Evolutionary conservation across 2,329 filamentous ascomycete genomes (phyloP), one percentile per base, ranked within the genome.

Genomic region (Colletotrichum sojae): DNA sequence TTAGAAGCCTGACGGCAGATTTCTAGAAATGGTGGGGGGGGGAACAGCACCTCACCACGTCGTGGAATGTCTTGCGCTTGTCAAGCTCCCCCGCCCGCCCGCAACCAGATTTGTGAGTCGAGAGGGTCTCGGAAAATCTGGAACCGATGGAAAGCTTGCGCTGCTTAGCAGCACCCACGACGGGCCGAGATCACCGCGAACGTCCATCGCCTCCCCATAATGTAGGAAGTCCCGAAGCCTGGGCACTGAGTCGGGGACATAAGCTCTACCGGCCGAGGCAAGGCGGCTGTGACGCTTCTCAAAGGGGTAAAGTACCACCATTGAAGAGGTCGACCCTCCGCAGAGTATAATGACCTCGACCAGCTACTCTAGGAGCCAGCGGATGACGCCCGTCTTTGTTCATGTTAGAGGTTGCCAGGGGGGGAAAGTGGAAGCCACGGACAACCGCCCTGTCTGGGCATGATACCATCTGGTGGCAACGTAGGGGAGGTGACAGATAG

Each of bases 61-160:
- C 45, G 27, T n/a, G 65, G 36, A 67, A 53, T 64, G 39, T 57
- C 60, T 56, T 9, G 45, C 16, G 39, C 27, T 31, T 13, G 46
- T 48, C 46, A 13, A 15, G 51, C 40, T 46, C 27, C 18, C 39
- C 18, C 60, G 15, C 39, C 18, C 60, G 15, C 27, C 51, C 20
- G 49, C 40, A 67, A 67, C 15, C 40, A 62, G 57, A 2, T n/a
- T 51, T 31, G 27, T 10, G 8, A 31, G 27, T 31, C 27, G 27
- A 31, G 27, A 10, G 27, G 27, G 27, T 31, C 27, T 31, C 27
- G 6, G 15, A 16, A 49, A 60, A 25, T 40, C 15, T 27, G 18
- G 9, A 20, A 15, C 27, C 27, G 27, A 10, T n/a, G n/a, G 49
- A 43, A 59, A 27, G 20, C 49, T 52, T 31, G 22, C 13, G 13